phyloP scores from a whole-genome alignment of 129 eudicot genomes.

The Artemisia annua region DNA sequence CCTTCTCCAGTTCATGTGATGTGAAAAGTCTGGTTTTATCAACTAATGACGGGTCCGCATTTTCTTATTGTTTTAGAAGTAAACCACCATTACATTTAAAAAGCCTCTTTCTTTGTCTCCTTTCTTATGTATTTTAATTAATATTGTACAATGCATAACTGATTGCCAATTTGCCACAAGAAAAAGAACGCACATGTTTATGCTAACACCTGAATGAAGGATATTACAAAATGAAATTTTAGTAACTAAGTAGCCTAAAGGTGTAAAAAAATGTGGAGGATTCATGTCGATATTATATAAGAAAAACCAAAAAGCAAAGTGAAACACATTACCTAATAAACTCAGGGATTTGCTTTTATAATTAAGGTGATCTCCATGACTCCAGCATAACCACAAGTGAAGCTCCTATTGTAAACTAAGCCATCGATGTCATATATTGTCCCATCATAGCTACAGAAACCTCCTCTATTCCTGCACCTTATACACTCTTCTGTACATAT shows the following conservation, averaged over 20 bases:
- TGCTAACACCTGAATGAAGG: slow-evolving; percentile 16
- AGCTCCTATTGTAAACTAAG: neutral
- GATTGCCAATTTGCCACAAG: neutral
- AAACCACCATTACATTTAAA: slow-evolving; percentile 31
- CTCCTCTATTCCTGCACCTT: neutral
- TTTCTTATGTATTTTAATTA: neutral
- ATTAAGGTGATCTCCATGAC: no score
- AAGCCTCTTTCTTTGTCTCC: no score
- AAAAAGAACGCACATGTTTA: slow-evolving; percentile 14
- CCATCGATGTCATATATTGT: neutral
- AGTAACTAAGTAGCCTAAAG: neutral
- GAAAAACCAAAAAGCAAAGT: no score
- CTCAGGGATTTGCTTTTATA: no score
- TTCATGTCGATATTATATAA: neutral
- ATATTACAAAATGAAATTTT: neutral
- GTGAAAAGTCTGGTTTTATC: slow-evolving; percentile 31
- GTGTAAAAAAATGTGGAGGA: neutral
- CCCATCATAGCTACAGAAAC: neutral
- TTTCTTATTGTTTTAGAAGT: slow-evolving; percentile 31
- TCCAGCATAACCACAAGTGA: neutral
- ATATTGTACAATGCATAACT: neutral
- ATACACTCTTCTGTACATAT: neutral
- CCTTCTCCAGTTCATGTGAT: slow-evolving; percentile 29
- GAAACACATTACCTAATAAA: no score
- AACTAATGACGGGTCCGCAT: slow-evolving; percentile 17